Evolutionary conservation across 352 stramenopile species (phyloP).

Genomic region (Phytophthora colocasiae): DNA sequence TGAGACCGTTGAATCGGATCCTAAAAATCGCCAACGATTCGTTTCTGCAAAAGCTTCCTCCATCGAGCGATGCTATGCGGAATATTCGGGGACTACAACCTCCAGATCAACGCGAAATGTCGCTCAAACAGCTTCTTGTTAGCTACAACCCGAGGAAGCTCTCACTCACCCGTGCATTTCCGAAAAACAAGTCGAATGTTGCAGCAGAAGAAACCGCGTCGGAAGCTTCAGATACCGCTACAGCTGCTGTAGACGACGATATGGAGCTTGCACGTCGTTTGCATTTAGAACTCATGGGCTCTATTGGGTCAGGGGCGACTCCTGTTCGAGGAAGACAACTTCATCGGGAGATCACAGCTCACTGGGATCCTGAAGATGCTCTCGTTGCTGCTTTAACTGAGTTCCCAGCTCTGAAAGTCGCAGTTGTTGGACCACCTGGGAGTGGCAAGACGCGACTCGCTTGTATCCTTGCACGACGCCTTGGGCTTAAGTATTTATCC

Average conservation of each 20-base stretch:
- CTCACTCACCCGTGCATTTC: constrained; percentile 69
- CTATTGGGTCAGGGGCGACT: constrained; percentile 32
- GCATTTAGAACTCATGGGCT: constrained; percentile 27
- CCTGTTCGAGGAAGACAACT: constrained; percentile 27
- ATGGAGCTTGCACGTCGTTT: constrained; percentile 18
- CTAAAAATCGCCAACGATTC: constrained; percentile 54
- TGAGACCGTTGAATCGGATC: constrained; percentile 53
- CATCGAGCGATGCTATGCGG: constrained; percentile 52
- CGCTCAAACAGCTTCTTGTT: constrained; percentile 78
- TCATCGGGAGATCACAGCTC: constrained; percentile 21
- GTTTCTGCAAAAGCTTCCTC: constrained; percentile 66
- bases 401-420: constrained; percentile 55
- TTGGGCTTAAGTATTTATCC: constrained; percentile 63
- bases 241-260: constrained; percentile 16
- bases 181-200: constrained; percentile 17
- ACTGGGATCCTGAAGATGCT: constrained; percentile 58
- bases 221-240: constrained; percentile 1
- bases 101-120: constrained; percentile 65
- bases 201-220: constrained; percentile 7
- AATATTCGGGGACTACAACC: constrained; percentile 51
- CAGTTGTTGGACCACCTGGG: constrained; percentile 65
- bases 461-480: constrained; percentile 44
- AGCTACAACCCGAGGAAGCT: constrained; percentile 81
- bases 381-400: constrained; percentile 39
- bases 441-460: constrained; percentile 66